These are phyloP conservation scores for Ogataea dorogensis DNA, from an alignment of 805 yeast species.

Conservation along the genomic window DNA sequence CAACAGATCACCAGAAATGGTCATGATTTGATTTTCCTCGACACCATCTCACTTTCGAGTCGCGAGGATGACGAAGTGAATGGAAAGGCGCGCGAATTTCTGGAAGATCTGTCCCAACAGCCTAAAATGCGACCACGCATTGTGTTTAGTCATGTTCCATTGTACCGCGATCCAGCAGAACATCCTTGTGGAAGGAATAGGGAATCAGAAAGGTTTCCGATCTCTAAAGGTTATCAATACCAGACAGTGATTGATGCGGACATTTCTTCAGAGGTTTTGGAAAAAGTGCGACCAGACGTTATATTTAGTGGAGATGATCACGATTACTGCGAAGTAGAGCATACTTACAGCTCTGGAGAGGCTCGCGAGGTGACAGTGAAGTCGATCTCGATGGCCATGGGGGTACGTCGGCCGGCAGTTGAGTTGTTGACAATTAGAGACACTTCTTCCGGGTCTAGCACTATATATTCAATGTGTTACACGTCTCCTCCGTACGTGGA, in stretches of 20 bases:
- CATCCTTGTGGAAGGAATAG: slow-evolving; percentile 75
- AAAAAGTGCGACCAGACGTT: slow-evolving; percentile 59
- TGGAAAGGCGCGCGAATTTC: slow-evolving; percentile 49
- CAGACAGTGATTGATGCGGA: slow-evolving; percentile 79
- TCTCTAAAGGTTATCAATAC: slow-evolving; percentile 76
- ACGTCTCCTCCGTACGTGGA: slow-evolving; percentile 45
- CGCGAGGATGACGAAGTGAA: slow-evolving; percentile 44
- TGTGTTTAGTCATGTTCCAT: slow-evolving; percentile 83
- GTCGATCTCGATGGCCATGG: slow-evolving; percentile 91
- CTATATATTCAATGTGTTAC: slow-evolving; percentile 44
- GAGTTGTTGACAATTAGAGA: slow-evolving; percentile 66
- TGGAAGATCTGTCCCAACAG: slow-evolving; percentile 38
- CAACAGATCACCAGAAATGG: slow-evolving; percentile 55
- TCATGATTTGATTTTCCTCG: slow-evolving; percentile 75
- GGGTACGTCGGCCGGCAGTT: slow-evolving; percentile 79
- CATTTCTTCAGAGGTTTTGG: slow-evolving; percentile 57
- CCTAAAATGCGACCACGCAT: slow-evolving; percentile 53
- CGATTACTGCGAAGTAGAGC: slow-evolving; percentile 64
- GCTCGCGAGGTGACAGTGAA: slow-evolving; percentile 76
- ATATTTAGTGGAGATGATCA: slow-evolving; percentile 95
- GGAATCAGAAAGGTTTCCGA: slow-evolving; percentile 70
- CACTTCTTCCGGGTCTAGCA: slow-evolving; percentile 29
- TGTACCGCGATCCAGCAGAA: slow-evolving; percentile 62
- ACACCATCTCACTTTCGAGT: slow-evolving; percentile 79
- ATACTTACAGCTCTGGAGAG: slow-evolving; percentile 12